Conservation (phyloP, 768 basidiomycete genomes). For the Tulasnella sp. region DNA sequence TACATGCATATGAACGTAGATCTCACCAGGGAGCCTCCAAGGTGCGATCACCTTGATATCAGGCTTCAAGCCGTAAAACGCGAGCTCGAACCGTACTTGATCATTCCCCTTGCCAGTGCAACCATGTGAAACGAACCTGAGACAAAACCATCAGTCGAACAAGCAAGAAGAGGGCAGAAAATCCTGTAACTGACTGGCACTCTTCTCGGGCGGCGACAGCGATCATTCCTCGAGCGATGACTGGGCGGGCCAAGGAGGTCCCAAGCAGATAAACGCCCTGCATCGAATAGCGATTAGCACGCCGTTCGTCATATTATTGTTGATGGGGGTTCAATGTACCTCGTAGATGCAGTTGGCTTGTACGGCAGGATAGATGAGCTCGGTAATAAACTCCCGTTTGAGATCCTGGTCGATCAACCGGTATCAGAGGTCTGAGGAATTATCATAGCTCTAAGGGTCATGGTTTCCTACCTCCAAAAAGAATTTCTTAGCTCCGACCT, state of each 20-base stretch:
- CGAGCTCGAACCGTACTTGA: constrained; percentile 97
- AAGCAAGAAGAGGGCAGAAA: not conserved
- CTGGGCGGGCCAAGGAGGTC: constrained; percentile 94
- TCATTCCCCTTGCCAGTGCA: constrained; percentile 99
- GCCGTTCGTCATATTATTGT: constrained; percentile 1
- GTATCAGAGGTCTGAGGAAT: not conserved
- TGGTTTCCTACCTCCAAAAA: constrained; percentile 56
- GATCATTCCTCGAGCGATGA: constrained; percentile 99
- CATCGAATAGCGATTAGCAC: not conserved
- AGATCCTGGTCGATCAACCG: constrained; percentile 54
- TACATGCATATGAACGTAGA: constrained; percentile 18
- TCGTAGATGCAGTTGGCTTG: constrained; percentile 99
- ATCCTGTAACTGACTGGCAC: constrained; percentile 68
- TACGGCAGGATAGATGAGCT: constrained; percentile 95
- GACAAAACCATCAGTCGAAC: constrained; percentile 1
- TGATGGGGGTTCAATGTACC: constrained; percentile 32
- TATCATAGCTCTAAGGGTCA: not conserved
- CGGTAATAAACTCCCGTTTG: constrained; percentile 87
- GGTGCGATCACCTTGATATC: constrained; percentile 99
- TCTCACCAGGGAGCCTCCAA: constrained; percentile 83
- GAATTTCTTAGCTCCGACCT: constrained; percentile 93
- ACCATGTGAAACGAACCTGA: constrained; percentile 92
- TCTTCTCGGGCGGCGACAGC: constrained; percentile 78
- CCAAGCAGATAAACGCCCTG: constrained; percentile 95
- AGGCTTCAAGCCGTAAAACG: constrained; percentile 96